phyloP scores from a whole-genome alignment of 768 basidiomycete species.

The Rhizopogon vesiculosus region DNA sequence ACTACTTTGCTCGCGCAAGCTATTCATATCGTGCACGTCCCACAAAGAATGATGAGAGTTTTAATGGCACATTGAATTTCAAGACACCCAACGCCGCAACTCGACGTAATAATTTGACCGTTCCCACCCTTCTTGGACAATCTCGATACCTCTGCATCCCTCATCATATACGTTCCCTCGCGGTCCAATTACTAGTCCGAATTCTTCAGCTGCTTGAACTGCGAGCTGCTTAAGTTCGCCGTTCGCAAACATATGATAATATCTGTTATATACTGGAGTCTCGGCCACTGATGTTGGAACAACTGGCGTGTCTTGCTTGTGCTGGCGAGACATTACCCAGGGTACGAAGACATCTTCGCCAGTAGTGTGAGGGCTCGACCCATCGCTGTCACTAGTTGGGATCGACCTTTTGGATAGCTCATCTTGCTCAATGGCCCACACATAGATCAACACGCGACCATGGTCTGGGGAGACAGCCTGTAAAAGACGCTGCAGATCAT shows the following conservation, averaged over 20 bases:
- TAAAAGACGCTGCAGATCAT: conserved; percentile 47
- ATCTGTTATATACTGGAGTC: conserved; percentile 69
- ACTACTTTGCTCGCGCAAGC: conserved; percentile 16
- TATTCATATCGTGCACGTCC: conserved; percentile 9
- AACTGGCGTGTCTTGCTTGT: background rate
- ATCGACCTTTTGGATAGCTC: conserved; percentile 74
- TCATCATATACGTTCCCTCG: conserved; percentile 9
- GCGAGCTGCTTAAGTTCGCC: conserved; percentile 73
- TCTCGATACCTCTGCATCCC: conserved; percentile 47
- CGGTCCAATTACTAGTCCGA: conserved; percentile 51
- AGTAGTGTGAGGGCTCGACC: conserved; percentile 14
- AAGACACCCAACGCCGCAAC: conserved; percentile 53
- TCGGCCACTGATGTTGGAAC: conserved; percentile 2
- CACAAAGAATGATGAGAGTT: background rate
- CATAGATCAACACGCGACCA: conserved; percentile 86
- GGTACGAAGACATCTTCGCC: conserved; percentile 89
- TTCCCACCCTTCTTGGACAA: conserved; percentile 79
- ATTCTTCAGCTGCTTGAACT: conserved; percentile 50
- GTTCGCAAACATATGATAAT: conserved; percentile 92
- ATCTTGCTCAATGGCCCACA: conserved; percentile 97
- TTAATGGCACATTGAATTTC: conserved; percentile 9
- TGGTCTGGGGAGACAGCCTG: conserved; percentile 59
- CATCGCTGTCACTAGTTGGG: conserved; percentile 17
- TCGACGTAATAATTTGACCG: conserved; percentile 87
- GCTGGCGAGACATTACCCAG: conserved; percentile 57